These are phyloP conservation scores for Coemansia sp. DNA, from an alignment of 192 early-diverging fungal species.

Conservation along the genomic window DNA sequence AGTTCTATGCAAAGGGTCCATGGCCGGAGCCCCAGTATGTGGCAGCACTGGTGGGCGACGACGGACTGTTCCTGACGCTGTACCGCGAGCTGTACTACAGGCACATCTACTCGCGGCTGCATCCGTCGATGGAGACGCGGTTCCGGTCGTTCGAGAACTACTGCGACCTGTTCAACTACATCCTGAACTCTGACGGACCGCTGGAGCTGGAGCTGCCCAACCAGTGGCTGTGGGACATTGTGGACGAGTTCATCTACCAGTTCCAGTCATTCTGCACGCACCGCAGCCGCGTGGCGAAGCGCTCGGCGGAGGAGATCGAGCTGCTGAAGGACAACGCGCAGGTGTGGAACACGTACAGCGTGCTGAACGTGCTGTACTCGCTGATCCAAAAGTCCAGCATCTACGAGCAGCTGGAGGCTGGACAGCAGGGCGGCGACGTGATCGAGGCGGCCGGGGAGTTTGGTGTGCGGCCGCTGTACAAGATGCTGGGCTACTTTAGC, in stretches of 20 bases:
- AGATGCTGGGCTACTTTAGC: constrained; percentile 96
- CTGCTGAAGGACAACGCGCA: constrained; percentile 82
- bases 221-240: constrained; percentile 99
- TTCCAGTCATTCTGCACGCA: constrained; percentile 98
- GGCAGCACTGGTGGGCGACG: constrained; percentile 79
- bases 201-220: constrained; percentile 92
- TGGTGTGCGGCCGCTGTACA: constrained; percentile 86
- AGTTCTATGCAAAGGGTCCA: constrained; percentile 82
- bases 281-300: constrained; percentile 82
- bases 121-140: constrained; percentile 85
- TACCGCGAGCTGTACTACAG: constrained; percentile 97
- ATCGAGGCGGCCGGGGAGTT: constrained; percentile 86
- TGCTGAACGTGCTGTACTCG: constrained; percentile 94
- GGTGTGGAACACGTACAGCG: constrained; percentile 95
- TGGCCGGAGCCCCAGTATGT: constrained; percentile 91
- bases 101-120: constrained; percentile 91
- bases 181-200: constrained; percentile 81
- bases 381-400: constrained; percentile 95
- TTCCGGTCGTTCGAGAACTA: constrained; percentile 95
- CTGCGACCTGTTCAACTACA: constrained; percentile 95
- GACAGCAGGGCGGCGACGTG: constrained; percentile 87
- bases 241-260: constrained; percentile 99
- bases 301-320: constrained; percentile 75
- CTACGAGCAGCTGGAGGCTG: constrained; percentile 87
- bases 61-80: constrained; percentile 80